phyloP scores from a whole-genome alignment of 1,139 yeast species.

The Pneumocystis jirovecii region DNA sequence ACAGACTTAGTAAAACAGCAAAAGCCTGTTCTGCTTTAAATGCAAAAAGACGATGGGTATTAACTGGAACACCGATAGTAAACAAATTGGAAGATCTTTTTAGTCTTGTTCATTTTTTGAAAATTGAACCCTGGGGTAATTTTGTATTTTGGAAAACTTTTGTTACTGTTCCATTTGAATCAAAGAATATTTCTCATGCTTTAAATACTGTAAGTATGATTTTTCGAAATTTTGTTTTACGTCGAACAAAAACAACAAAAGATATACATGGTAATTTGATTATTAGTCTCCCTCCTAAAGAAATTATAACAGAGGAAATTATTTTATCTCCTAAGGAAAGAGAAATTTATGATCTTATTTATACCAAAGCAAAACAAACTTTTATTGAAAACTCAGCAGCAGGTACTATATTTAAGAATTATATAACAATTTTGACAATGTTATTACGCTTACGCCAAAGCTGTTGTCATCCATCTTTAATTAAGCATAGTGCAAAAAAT shows the following conservation, averaged over 20 bases:
- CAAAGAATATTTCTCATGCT: constrained; percentile 52
- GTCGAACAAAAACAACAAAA: constrained; percentile 80
- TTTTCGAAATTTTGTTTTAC: constrained; percentile 62
- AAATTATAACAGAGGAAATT: constrained; percentile 51
- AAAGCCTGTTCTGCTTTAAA: constrained; percentile 55
- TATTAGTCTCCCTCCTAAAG: constrained; percentile 65
- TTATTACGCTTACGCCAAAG: constrained; percentile 72
- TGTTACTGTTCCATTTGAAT: constrained; percentile 72
- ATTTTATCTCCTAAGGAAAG: constrained; percentile 53
- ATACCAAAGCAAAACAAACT: constrained; percentile 50
- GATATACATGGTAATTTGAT: constrained; percentile 58
- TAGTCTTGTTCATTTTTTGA: constrained; percentile 58
- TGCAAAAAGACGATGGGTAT: constrained; percentile 62
- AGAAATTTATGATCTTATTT: constrained; percentile 53
- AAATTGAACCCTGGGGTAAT: constrained; percentile 79
- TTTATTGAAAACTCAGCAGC: constrained; percentile 46
- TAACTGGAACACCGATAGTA: constrained; percentile 91
- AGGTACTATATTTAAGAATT: constrained; percentile 61
- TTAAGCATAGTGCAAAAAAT: constrained; percentile 17
- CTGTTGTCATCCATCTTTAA: constrained; percentile 58
- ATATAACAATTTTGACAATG: constrained; percentile 69
- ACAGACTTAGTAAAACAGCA: constrained; percentile 65
- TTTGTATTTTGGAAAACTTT: constrained; percentile 81
- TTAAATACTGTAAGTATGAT: constrained; percentile 68
- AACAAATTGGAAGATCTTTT: constrained; percentile 77